Base-by-base conservation (phyloP, 2,329 filamentous ascomycete genomes). In the Colletotrichum abscissum region DNA sequence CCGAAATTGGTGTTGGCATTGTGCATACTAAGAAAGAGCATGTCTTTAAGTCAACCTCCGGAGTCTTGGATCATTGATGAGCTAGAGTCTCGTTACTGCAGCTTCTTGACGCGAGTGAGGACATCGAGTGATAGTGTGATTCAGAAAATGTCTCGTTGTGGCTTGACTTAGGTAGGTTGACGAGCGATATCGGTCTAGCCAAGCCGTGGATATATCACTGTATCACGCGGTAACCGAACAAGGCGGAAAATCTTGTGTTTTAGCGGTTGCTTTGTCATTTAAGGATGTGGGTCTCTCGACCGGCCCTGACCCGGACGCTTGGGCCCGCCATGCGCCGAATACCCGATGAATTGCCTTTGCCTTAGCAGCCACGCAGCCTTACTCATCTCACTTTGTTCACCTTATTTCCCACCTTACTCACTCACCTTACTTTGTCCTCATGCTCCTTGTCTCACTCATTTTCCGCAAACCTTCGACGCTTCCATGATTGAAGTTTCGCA, bases 1-100 rank as follows among this genome's bases (percentile, higher is more conserved):
- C 71, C 71, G 71, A 71, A 62, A 71, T 66, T 66, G 60, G 60
- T 65, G 56, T 58, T 66, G 60, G 71, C 60, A 57, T 70, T 54
- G 5, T 56, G 42, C 38, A 70, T 19, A 46, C 22, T 28, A 33
- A 33, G 19, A 56, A 8, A 33, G 42, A 49, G 55, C 33, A 24
- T 30, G 52, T 57, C 19, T 19, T 49, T 30, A 57, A 46, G 33
- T 33, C 33, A 22, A 46, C 33, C 16, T 65, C 22, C 22, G 3
- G 11, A 57, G 38, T 14, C 19, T 56, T 28, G 24, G 11, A 5
- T 16, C 59, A 19, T 19, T 42, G 38, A 4, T 42, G 38, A 42
- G 38, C 16, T 42, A 19, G 16, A 42, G 38, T 42, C 14, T 42
- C 16, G 33, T 35, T 35, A 8, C 38, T 42, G 16, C 38, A 42